A percentile compares a stretch with the other conserved stretches of the same genome.
phyloP scores from a whole-genome alignment of 2,329 filamentous ascomycete genomes.

The Mycocentrospora acerina region DNA sequence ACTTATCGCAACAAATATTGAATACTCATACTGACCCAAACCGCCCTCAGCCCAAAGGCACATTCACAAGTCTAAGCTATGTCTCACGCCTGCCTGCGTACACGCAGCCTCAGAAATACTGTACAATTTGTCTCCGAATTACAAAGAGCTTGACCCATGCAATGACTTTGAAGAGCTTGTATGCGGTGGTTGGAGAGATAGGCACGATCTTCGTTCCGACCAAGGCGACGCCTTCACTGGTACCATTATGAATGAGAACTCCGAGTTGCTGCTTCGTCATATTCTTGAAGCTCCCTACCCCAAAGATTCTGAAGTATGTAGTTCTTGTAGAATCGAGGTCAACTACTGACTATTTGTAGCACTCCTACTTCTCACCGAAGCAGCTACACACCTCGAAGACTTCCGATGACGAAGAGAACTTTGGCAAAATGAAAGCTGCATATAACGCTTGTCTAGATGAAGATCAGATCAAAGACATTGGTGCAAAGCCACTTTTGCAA shows the following conservation, averaged over 20 bases:
- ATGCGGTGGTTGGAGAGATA: constrained; percentile 66
- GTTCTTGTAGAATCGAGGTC: not conserved
- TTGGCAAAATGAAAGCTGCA: constrained; percentile 63
- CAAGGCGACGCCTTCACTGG: constrained; percentile 62
- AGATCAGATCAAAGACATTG: constrained; percentile 56
- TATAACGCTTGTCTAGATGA: constrained; percentile 70
- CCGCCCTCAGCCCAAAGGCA: constrained; percentile 1
- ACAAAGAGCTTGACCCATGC: constrained; percentile 66
- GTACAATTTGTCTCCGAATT: constrained; percentile 62
- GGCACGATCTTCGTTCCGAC: constrained; percentile 66
- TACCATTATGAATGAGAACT: constrained; percentile 62
- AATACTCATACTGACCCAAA: not conserved
- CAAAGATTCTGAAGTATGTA: constrained; percentile 22
- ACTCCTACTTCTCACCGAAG: constrained; percentile 53
- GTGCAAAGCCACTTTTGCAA: constrained; percentile 57
- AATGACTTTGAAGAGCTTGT: constrained; percentile 68
- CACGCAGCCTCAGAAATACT: constrained; percentile 64
- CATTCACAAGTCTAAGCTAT: constrained; percentile 34
- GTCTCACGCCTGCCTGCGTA: constrained; percentile 62
- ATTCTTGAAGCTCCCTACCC: constrained; percentile 62
- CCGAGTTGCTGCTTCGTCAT: constrained; percentile 60
- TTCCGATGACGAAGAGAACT: constrained; percentile 61
- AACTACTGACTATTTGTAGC: constrained; percentile 32
- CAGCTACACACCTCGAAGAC: constrained; percentile 33
- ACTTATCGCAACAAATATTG: no score